These are phyloP conservation scores for Ophiostoma sp. DNA, from an alignment of 2,329 filamentous ascomycete genomes.

Conservation along the genomic window DNA sequence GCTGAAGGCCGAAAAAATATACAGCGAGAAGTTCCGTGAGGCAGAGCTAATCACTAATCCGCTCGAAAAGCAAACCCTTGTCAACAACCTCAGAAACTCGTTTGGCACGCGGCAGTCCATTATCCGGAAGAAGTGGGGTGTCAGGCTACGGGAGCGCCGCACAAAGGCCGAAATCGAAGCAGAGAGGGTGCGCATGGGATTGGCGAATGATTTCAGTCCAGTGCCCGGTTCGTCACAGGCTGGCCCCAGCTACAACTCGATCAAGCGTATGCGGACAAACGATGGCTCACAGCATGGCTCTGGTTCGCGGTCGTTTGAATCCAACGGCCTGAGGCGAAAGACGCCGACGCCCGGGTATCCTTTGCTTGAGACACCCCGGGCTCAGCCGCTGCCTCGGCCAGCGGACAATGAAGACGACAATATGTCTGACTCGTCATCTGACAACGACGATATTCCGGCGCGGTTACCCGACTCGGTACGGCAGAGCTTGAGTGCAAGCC, in stretches of 20 bases:
- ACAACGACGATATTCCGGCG: conserved; percentile 40
- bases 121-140: conserved; percentile 60
- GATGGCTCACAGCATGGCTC: not conserved
- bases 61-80: conserved; percentile 34
- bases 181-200: conserved; percentile 44
- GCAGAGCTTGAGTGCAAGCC: conserved; percentile 31
- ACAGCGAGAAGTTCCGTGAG: conserved; percentile 45
- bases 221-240: not conserved
- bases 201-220: conserved; percentile 26
- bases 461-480: conserved; percentile 37
- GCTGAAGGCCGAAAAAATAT: conserved; percentile 41
- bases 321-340: not conserved
- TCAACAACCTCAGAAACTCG: conserved; percentile 51
- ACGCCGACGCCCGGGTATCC: not conserved
- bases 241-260: not conserved
- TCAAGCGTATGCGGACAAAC: not conserved
- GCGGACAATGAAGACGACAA: conserved; percentile 40
- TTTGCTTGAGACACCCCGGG: not conserved
- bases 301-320: not conserved
- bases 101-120: conserved; percentile 58
- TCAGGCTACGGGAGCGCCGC: conserved; percentile 52
- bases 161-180: conserved; percentile 49
- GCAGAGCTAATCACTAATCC: conserved; percentile 43
- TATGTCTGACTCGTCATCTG: conserved; percentile 35
- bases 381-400: not conserved